These are phyloP conservation scores for Podospora comata DNA, from an alignment of 495 filamentous ascomycete genomes.

Conservation along the genomic window DNA sequence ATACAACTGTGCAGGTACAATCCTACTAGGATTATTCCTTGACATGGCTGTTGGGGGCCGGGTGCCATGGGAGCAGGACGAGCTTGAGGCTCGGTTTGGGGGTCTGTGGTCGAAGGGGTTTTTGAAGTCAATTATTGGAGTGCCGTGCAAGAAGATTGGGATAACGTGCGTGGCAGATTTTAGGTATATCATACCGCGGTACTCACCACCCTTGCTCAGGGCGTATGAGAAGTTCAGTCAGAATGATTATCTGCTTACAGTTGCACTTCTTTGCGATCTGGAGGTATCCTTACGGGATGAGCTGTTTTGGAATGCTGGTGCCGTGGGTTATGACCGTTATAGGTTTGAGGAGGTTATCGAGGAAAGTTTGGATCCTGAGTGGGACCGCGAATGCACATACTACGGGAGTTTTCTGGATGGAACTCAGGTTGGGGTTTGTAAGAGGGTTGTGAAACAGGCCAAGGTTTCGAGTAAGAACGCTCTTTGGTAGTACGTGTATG, in stretches of 20 bases:
- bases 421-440: too few species aligned
- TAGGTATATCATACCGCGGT: neutral
- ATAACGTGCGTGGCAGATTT: neutral
- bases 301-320: too few species aligned
- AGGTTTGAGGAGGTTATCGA: too few species aligned
- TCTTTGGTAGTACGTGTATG: too few species aligned
- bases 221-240: neutral
- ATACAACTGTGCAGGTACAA: neutral
- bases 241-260: slow-evolving; percentile 3
- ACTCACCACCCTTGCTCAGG: neutral
- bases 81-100: neutral
- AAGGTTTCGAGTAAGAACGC: too few species aligned
- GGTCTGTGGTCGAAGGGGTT: neutral
- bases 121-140: neutral
- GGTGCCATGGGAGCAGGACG: neutral
- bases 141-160: neutral
- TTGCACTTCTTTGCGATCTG: neutral
- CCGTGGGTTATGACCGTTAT: too few species aligned
- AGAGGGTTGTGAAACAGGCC: too few species aligned
- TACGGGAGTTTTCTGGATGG: too few species aligned
- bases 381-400: too few species aligned
- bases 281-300: too few species aligned
- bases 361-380: too few species aligned
- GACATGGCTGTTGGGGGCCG: neutral
- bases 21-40: neutral